Conservation (phyloP, 805 yeast species). For the Candida stauntonica region DNA sequence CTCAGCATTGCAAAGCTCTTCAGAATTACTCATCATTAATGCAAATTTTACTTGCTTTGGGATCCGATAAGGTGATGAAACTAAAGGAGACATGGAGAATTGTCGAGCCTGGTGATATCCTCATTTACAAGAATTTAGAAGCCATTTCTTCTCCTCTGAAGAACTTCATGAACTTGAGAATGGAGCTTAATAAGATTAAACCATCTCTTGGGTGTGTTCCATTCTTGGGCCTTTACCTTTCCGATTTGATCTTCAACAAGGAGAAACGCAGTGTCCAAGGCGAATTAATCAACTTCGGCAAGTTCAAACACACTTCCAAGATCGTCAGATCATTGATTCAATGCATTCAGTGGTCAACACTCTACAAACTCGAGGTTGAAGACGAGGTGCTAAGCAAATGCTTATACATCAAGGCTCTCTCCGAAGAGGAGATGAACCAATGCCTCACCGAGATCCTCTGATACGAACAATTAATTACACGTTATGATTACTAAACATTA, state of each 20-base stretch:
- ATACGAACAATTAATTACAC: too few relatives aligned
- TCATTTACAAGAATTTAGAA: constrained; percentile 64
- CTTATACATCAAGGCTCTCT: constrained; percentile 68
- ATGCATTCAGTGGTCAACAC: constrained; percentile 78
- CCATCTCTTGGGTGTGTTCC: constrained; percentile 81
- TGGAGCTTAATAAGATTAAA: constrained; percentile 53
- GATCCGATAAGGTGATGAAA: constrained; percentile 55
- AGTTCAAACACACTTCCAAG: constrained; percentile 69
- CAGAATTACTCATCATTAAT: constrained; percentile 86
- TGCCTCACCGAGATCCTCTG: constrained; percentile 25
- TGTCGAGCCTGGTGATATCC: constrained; percentile 67
- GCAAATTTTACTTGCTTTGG: constrained; percentile 81
- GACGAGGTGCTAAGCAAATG: constrained; percentile 77
- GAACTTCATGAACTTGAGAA: constrained; percentile 66
- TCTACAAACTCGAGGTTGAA: constrained; percentile 53
- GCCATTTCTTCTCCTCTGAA: constrained; percentile 67
- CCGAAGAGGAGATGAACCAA: constrained; percentile 64
- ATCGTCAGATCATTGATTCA: constrained; percentile 74
- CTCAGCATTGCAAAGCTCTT: constrained; percentile 61
- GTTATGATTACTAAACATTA: too few relatives aligned
- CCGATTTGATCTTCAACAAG: constrained; percentile 72
- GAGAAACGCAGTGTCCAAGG: constrained; percentile 33
- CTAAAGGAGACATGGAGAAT: constrained; percentile 70
- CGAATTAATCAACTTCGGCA: constrained; percentile 61
- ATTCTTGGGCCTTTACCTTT: constrained; percentile 78